phyloP scores from a whole-genome alignment of 148 eudicot species.

The Simmondsia chinensis region DNA sequence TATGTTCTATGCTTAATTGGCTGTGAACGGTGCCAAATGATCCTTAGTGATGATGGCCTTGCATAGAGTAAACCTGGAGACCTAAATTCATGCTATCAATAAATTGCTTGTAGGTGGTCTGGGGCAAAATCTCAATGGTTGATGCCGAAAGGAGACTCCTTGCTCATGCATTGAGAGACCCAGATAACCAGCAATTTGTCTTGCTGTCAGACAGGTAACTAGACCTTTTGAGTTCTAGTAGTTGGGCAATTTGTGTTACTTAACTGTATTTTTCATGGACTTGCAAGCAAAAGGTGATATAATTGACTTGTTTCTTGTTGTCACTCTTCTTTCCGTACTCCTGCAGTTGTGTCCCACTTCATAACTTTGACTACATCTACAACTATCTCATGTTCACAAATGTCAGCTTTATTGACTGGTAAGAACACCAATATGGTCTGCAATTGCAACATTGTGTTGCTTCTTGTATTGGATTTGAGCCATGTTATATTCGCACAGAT shows the following conservation, averaged over 20 bases:
- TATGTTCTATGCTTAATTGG: too few species aligned
- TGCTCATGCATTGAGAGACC: slow-evolving; percentile 47
- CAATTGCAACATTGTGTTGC: not conserved
- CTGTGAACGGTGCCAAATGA: too few species aligned
- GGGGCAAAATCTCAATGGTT: slow-evolving; percentile 68
- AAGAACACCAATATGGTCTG: slow-evolving; percentile 14
- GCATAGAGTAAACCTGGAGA: too few species aligned
- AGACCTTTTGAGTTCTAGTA: slow-evolving; percentile 1
- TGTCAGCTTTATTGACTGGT: slow-evolving; percentile 59
- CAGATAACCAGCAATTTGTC: slow-evolving; percentile 55
- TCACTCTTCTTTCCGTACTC: slow-evolving; percentile 1
- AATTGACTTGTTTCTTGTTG: too few species aligned
- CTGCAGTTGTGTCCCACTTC: slow-evolving; percentile 58
- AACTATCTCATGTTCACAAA: slow-evolving; percentile 52
- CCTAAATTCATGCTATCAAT: too few species aligned
- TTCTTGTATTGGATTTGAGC: too few species aligned
- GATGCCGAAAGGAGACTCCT: slow-evolving; percentile 67
- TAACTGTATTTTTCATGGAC: not conserved
- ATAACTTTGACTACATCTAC: slow-evolving; percentile 55
- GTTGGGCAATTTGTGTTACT: too few species aligned
- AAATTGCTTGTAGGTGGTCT: slow-evolving; percentile 28
- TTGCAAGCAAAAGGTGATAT: too few species aligned
- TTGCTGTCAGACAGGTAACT: slow-evolving; percentile 52
- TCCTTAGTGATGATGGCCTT: too few species aligned
- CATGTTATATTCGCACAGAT: too few species aligned